Conservation (phyloP, 2,329 filamentous ascomycete genomes). For the Didymella arachidicola region DNA sequence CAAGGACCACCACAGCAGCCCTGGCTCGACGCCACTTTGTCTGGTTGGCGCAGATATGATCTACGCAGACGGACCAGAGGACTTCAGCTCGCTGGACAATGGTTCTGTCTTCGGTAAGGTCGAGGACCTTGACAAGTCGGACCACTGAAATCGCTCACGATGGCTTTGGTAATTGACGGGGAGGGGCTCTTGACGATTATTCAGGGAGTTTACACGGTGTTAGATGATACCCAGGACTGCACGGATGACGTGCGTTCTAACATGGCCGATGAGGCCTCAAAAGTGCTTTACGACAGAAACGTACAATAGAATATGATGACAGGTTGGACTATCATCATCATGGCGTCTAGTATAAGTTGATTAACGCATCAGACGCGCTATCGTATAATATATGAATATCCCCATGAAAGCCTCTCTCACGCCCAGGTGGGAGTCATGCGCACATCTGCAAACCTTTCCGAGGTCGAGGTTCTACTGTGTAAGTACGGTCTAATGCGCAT, state of each 20-base stretch:
- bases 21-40: constrained; percentile 3
- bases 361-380: background rate
- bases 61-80: constrained; percentile 13
- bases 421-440: too few relatives aligned
- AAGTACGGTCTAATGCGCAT: too few relatives aligned
- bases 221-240: background rate
- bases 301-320: background rate
- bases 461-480: too few relatives aligned
- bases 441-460: too few relatives aligned
- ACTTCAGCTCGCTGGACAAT: background rate
- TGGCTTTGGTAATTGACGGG: background rate
- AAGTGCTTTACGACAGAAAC: background rate
- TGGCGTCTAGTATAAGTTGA: background rate
- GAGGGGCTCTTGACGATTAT: background rate
- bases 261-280: background rate
- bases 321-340: background rate
- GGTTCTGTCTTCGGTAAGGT: constrained; percentile 1
- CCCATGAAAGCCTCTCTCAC: background rate
- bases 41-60: constrained; percentile 5
- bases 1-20: constrained; percentile 8
- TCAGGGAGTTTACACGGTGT: background rate
- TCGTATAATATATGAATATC: background rate
- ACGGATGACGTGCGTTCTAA: background rate
- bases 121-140: background rate
- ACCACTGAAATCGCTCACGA: background rate